Conservation (phyloP, 2,329 filamentous ascomycete species). For the Neophaeococcomyces mojaviensis region DNA sequence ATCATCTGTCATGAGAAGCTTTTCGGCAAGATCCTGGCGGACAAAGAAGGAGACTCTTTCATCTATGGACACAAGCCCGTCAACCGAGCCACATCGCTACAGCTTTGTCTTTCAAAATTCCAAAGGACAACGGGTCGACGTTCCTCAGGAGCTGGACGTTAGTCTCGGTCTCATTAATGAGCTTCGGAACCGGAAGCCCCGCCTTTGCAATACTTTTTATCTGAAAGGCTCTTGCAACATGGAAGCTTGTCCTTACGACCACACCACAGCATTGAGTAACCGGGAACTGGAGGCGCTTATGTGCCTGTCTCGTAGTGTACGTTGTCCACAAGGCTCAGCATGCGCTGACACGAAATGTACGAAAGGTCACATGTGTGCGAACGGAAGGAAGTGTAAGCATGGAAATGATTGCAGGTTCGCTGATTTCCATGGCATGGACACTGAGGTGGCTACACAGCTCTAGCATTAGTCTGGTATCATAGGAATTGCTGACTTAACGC, state of each 20-base stretch:
- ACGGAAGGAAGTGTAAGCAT: not conserved
- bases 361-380: slow-evolving; percentile 3
- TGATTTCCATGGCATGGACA: too few relatives aligned
- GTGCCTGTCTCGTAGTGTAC: slow-evolving; percentile 1
- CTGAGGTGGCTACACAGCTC: too few relatives aligned
- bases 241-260: not conserved
- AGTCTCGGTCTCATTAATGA: not conserved
- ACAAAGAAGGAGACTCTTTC: not conserved
- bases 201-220: slow-evolving; percentile 2
- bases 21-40: not conserved
- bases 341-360: not conserved
- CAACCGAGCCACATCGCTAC: not conserved
- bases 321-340: not conserved
- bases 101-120: not conserved
- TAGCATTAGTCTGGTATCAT: too few relatives aligned
- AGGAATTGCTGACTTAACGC: too few relatives aligned
- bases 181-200: not conserved
- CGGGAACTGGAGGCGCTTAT: not conserved
- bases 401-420: slow-evolving; percentile 1
- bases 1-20: not conserved
- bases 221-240: not conserved
- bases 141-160: not conserved
- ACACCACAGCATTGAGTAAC: not conserved
- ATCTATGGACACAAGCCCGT: not conserved
- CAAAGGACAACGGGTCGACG: not conserved